Conservation (phyloP, 306 rosid species). For the Nissolia schottii region DNA sequence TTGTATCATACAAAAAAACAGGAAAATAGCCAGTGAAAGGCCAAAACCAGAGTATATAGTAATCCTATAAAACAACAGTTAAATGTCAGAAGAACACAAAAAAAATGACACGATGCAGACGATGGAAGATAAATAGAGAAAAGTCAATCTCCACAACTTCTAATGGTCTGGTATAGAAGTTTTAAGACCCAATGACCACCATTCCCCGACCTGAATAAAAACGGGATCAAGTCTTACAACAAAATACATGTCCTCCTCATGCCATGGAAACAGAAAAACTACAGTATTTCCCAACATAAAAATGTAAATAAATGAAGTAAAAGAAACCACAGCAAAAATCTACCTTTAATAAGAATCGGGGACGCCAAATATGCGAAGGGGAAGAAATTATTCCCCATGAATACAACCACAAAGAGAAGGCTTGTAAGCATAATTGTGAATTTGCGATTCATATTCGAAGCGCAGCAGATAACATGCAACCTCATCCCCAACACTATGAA, state of each 20-base stretch:
- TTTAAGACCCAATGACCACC: not conserved
- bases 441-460: not conserved
- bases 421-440: not conserved
- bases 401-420: constrained; percentile 9
- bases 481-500: not conserved
- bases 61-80: not conserved
- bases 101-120: not conserved
- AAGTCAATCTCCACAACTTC: not conserved
- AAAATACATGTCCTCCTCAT: not conserved
- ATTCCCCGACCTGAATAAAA: not conserved
- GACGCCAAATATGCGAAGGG: not conserved
- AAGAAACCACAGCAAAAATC: not conserved
- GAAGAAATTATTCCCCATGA: not conserved
- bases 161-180: not conserved
- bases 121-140: not conserved
- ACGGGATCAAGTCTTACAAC: not conserved
- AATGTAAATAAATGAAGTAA: not conserved
- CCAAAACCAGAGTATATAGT: not conserved
- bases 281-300: not conserved
- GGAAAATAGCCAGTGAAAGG: not conserved
- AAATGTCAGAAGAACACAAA: not conserved
- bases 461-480: not conserved
- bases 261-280: not conserved
- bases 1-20: not conserved
- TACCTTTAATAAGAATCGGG: not conserved